A percentile compares a stretch with the other conserved stretches of the same genome.
These are phyloP conservation scores for Cajanus cajan DNA, from an alignment of 306 rosid genomes.

Conservation along the genomic window DNA sequence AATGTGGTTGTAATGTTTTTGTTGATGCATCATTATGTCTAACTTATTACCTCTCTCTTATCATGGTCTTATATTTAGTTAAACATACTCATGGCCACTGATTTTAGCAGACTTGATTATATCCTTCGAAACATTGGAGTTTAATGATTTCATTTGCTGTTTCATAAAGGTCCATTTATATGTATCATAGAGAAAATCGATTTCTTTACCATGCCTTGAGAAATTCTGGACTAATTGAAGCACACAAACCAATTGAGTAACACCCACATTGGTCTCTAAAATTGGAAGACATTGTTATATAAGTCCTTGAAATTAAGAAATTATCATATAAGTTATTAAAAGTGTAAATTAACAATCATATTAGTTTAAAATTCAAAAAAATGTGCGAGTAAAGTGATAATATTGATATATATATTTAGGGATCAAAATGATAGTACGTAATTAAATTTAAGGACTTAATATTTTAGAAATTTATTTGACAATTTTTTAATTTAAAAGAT, in stretches of 20 bases:
- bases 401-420: no score
- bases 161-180: not conserved
- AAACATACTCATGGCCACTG: not conserved
- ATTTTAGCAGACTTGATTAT: not conserved
- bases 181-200: not conserved
- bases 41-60: not conserved
- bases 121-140: not conserved
- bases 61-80: not conserved
- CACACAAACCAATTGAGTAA: not conserved
- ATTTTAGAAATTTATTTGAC: no score
- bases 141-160: not conserved
- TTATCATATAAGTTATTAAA: no score
- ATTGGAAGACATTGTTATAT: no score
- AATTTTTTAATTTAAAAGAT: no score
- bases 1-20: constrained; percentile 1
- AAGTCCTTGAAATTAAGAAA: no score
- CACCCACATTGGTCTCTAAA: no score
- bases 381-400: no score
- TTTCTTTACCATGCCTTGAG: not conserved
- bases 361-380: no score
- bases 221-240: not conserved
- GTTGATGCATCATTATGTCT: not conserved
- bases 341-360: no score
- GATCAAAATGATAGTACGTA: no score
- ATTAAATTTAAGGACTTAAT: no score